phyloP scores from a whole-genome alignment of 2,329 filamentous ascomycete genomes.

The Ceratocystiopsis minuta region DNA sequence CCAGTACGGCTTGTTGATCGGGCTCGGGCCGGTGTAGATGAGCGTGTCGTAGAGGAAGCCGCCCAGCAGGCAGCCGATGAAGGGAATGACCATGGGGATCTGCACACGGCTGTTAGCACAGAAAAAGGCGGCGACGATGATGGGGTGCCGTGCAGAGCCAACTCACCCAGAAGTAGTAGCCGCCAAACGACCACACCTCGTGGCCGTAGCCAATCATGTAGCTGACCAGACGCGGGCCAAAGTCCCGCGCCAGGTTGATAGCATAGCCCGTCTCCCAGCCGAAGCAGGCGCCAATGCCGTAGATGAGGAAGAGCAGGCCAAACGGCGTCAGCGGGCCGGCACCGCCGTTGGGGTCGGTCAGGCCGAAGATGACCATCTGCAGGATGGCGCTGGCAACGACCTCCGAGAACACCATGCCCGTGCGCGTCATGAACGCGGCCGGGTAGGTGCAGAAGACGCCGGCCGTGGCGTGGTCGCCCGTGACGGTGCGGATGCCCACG shows the following conservation, averaged over 20 bases:
- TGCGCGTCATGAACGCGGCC: conserved; percentile 27
- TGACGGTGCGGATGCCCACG: conserved; percentile 14
- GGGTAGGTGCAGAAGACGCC: conserved; percentile 38
- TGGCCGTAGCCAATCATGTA: conserved; percentile 27
- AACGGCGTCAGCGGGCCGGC: conserved; percentile 27
- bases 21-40: conserved; percentile 52
- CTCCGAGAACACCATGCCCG: conserved; percentile 38
- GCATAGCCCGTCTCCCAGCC: conserved; percentile 35
- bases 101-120: conserved; percentile 14
- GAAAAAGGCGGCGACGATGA: no score
- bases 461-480: conserved; percentile 29
- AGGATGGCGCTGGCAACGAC: conserved; percentile 41
- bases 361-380: conserved; percentile 38
- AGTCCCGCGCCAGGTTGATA: conserved; percentile 39
- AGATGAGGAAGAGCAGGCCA: conserved; percentile 28
- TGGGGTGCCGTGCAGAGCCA: no score
- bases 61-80: conserved; percentile 44
- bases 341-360: conserved; percentile 40
- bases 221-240: conserved; percentile 40
- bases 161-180: conserved; percentile 10
- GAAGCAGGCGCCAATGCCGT: conserved; percentile 33
- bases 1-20: conserved; percentile 48
- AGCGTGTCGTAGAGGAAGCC: conserved; percentile 50
- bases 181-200: conserved; percentile 9
- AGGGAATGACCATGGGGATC: conserved; percentile 57